Evolutionary conservation across 2,329 filamentous ascomycete genomes (phyloP), one percentile per base, ranked within the genome.

Genomic region (Aspergillus sp.): DNA sequence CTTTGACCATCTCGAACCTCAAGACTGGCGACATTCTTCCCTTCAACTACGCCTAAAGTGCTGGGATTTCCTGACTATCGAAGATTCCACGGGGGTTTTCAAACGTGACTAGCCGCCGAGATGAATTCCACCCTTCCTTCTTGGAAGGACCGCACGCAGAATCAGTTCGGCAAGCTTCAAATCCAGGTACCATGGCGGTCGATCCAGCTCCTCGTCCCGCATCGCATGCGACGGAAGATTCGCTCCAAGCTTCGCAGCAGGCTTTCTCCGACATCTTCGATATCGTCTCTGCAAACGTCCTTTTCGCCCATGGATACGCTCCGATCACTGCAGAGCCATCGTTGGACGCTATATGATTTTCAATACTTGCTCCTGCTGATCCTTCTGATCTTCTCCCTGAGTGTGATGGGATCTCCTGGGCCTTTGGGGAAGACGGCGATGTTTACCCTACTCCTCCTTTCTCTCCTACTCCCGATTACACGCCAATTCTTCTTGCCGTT

Each of bases 401-500:
- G 84, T 69, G 87, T 97, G 64, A 91, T 94, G 63, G 90, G 93
- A 65, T 84, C 82, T 11, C 87, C 92, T 0, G 92, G 92, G 1
- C 90, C 92, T 0, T 76, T 94, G 58, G 79, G 89, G 65, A 97
- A 96, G 83, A 88, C 89, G 1, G 83, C 87, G 51, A 86, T 89
- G 44, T 84, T 91, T 13, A 83, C 88, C 1, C 81, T 86, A 56
- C 83, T 93, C 62, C 81, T 89, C 61, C 81, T 87, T 66, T 86
- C 92, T 32, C 81, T 96, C 41, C 81, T 94, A 48, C 85, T 96
- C 76, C 94, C 94, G 6, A 84, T 91, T 54, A 96, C 93, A 3
- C 85, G 91, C 65, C 94, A 98, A 75, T 96, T 97, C 76, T 92
- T 96, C 74, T 82, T 96, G 44, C 93, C 94, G 8, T 92, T 92